A percentile compares a stretch with the other conserved stretches of the same genome.
phyloP scores from a whole-genome alignment of 306 rosid species.

The Macrotyloma uniflorum region DNA sequence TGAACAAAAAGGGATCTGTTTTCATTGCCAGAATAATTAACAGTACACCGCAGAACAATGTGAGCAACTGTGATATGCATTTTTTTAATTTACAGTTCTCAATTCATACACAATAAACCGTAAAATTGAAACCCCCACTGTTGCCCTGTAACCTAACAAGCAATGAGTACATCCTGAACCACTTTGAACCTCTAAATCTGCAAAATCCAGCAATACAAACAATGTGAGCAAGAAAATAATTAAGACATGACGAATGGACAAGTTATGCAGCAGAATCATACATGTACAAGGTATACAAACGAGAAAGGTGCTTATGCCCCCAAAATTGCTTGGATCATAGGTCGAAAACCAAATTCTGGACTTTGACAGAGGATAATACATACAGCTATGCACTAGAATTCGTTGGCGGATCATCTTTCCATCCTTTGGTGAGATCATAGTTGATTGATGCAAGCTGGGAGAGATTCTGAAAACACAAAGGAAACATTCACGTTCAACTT shows the following conservation, averaged over 20 bases:
- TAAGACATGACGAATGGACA: conserved; percentile 12
- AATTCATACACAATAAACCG: conserved; percentile 46
- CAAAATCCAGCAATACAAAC: conserved; percentile 46
- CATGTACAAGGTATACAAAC: conserved; percentile 84
- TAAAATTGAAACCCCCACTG: conserved; percentile 45
- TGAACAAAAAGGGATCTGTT: conserved; percentile 38
- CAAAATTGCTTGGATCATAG: conserved; percentile 49
- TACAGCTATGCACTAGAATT: conserved; percentile 58
- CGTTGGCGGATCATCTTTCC: conserved; percentile 74
- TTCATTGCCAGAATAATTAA: conserved; percentile 40
- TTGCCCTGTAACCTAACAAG: conserved; percentile 50
- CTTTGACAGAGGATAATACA: conserved; percentile 36
- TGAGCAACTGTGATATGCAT: conserved; percentile 37
- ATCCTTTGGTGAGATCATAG: conserved; percentile 92
- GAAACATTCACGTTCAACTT: conserved; percentile 18
- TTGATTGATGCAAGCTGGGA: conserved; percentile 99
- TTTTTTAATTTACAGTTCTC: conserved; percentile 41
- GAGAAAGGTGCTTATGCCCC: conserved; percentile 51
- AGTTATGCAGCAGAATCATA: conserved; percentile 48
- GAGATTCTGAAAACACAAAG: conserved; percentile 79
- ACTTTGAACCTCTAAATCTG: conserved; percentile 65
- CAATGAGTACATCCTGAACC: conserved; percentile 55
- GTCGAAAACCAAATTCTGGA: conserved; percentile 45
- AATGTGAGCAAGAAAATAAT: conserved; percentile 33
- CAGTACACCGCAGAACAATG: conserved; percentile 36